These are phyloP conservation scores for Coemansia sp. DNA, from an alignment of 192 early-diverging fungal genomes.

Conservation along the genomic window DNA sequence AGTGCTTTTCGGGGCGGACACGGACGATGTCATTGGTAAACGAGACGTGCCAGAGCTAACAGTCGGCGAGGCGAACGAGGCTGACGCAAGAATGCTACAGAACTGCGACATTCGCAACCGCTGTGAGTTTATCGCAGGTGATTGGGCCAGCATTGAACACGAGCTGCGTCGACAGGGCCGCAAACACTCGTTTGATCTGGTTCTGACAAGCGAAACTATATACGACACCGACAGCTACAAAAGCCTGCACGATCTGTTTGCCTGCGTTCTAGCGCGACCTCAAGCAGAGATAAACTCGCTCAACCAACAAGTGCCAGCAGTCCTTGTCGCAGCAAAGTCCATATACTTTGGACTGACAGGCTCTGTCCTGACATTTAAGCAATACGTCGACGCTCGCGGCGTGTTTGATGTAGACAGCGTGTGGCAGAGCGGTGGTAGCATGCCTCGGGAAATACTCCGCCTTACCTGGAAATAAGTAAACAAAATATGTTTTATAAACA, in stretches of 20 bases:
- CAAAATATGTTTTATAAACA: neutral
- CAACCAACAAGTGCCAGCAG: constrained; percentile 14
- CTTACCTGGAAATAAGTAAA: constrained; percentile 46
- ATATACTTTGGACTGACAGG: constrained; percentile 96
- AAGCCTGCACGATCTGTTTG: constrained; percentile 63
- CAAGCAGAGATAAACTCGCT: constrained; percentile 52
- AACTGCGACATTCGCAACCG: constrained; percentile 23
- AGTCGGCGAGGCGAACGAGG: constrained; percentile 34
- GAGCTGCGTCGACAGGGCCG: constrained; percentile 49
- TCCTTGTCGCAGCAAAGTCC: constrained; percentile 84
- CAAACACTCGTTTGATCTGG: constrained; percentile 64
- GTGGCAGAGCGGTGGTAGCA: constrained; percentile 61
- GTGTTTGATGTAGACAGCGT: constrained; percentile 62
- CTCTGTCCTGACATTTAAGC: constrained; percentile 72
- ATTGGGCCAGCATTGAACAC: constrained; percentile 61
- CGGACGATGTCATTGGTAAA: constrained; percentile 36
- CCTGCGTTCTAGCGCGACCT: constrained; percentile 44
- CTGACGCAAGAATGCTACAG: constrained; percentile 22
- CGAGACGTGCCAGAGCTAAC: constrained; percentile 46
- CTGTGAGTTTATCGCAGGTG: constrained; percentile 64
- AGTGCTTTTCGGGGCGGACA: constrained; percentile 35
- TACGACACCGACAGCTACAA: constrained; percentile 66
- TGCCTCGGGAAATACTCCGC: constrained; percentile 72
- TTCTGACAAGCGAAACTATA: constrained; percentile 79
- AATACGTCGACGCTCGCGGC: constrained; percentile 58